phyloP scores from a whole-genome alignment of 2,329 filamentous ascomycete genomes.

The Coniella lustricola region DNA sequence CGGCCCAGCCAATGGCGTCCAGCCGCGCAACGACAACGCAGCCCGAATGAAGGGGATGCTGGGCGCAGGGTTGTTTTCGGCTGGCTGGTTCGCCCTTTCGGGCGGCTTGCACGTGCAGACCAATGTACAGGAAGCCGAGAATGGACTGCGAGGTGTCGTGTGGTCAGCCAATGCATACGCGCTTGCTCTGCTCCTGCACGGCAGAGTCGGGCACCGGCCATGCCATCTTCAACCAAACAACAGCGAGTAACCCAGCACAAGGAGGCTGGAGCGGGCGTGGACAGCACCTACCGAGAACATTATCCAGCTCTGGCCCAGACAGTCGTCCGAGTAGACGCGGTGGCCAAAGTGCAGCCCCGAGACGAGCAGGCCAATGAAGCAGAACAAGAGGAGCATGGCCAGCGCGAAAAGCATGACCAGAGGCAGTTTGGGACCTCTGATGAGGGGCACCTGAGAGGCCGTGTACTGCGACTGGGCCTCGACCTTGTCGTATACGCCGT shows the following conservation, averaged over 20 bases:
- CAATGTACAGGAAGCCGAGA: constrained; percentile 25
- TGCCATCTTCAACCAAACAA: no score
- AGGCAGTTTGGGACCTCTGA: constrained; percentile 2
- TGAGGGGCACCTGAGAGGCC: neutral
- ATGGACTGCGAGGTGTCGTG: constrained; percentile 21
- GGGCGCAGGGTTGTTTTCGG: constrained; percentile 18
- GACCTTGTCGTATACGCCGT: constrained; percentile 12
- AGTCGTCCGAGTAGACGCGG: constrained; percentile 5
- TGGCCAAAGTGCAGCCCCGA: constrained; percentile 13
- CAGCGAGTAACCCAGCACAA: neutral
- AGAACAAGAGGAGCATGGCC: constrained; percentile 10
- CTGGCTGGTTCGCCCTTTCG: constrained; percentile 18
- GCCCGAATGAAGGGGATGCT: constrained; percentile 26
- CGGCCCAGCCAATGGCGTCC: constrained; percentile 23
- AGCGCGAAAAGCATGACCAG: constrained; percentile 4
- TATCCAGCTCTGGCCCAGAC: constrained; percentile 15
- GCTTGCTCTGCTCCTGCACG: neutral
- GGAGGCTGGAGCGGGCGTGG: neutral
- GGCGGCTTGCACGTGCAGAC: constrained; percentile 25
- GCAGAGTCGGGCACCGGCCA: neutral
- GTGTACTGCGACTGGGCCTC: constrained; percentile 4
- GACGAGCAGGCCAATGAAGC: constrained; percentile 12
- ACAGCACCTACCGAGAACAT: constrained; percentile 13
- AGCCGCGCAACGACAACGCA: constrained; percentile 24
- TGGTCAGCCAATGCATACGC: constrained; percentile 3